phyloP scores from a whole-genome alignment of 768 basidiomycete genomes.

The Lenzites betulinus region DNA sequence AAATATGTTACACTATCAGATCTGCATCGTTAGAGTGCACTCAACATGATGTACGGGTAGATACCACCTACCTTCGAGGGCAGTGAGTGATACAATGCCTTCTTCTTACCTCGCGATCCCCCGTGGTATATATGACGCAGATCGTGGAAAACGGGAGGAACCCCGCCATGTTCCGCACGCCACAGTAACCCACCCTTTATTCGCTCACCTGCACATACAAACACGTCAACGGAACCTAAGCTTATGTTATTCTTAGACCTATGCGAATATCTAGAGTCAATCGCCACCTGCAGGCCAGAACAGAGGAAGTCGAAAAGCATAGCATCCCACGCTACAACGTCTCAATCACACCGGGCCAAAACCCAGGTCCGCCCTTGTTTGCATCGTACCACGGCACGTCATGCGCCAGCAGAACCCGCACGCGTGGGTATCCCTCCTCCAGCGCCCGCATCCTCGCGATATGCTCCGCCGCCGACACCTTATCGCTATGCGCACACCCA shows the following conservation, averaged over 20 bases:
- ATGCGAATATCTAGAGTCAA: background rate
- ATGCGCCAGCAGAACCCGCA: slow-evolving; percentile 54
- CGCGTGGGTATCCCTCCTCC: slow-evolving; percentile 36
- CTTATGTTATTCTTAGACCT: background rate
- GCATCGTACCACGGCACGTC: slow-evolving; percentile 52
- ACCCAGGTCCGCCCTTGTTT: slow-evolving; percentile 44
- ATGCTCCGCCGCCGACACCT: slow-evolving; percentile 40
- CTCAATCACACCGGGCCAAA: slow-evolving; percentile 33
- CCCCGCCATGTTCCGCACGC: no score
- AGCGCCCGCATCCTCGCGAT: slow-evolving; percentile 40
- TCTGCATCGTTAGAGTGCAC: background rate
- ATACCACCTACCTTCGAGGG: no score
- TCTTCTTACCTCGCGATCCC: no score
- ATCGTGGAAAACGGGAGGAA: no score
- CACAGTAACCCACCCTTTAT: background rate
- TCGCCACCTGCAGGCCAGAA: no score
- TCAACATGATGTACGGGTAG: no score
- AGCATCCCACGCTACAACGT: slow-evolving; percentile 1
- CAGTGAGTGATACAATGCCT: no score
- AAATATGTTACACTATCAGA: background rate
- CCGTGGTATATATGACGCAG: no score
- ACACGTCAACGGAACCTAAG: background rate
- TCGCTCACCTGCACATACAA: background rate
- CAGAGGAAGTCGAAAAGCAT: background rate
- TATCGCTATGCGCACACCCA: slow-evolving; percentile 9